These are phyloP conservation scores for Cladorrhinum sp. DNA, from an alignment of 2,329 filamentous ascomycete genomes.

Conservation along the genomic window DNA sequence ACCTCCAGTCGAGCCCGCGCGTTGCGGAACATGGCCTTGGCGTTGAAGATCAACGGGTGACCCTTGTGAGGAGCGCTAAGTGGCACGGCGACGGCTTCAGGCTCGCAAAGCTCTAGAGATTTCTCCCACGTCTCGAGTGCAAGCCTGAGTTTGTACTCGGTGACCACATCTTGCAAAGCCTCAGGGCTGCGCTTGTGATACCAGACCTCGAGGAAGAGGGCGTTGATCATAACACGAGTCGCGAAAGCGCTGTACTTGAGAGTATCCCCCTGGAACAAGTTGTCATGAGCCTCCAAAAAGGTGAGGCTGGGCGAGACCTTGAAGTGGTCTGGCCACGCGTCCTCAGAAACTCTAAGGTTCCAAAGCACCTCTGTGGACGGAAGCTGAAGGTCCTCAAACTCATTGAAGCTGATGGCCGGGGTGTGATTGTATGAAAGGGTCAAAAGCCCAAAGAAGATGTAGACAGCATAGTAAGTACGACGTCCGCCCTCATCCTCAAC, in stretches of 20 bases:
- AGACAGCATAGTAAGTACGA: constrained; percentile 96
- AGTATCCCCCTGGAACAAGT: constrained; percentile 88
- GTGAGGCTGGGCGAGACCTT: constrained; percentile 70
- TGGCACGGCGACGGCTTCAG: constrained; percentile 82
- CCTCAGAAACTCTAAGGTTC: constrained; percentile 79
- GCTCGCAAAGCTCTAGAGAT: constrained; percentile 88
- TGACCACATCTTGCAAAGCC: constrained; percentile 92
- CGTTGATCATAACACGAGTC: constrained; percentile 97
- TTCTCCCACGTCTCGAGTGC: constrained; percentile 99
- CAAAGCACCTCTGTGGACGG: constrained; percentile 92
- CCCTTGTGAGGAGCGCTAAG: constrained; percentile 93
- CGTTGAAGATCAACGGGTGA: constrained; percentile 95
- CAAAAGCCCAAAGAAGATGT: constrained; percentile 96
- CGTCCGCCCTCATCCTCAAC: constrained; percentile 95
- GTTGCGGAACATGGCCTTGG: constrained; percentile 94
- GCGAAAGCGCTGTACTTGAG: constrained; percentile 94
- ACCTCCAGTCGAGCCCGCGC: constrained; percentile 89
- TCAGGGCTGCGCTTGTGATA: constrained; percentile 99
- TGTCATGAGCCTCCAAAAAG: constrained; percentile 91
- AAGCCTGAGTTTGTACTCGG: constrained; percentile 94
- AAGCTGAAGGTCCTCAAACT: constrained; percentile 89
- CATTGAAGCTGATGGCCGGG: constrained; percentile 95
- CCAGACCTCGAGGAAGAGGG: constrained; percentile 96
- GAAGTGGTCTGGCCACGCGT: constrained; percentile 81
- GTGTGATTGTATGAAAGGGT: constrained; percentile 98